Evolutionary conservation across 2,329 filamentous ascomycete species (phyloP).

Genomic region (Talaromyces rugulosus): DNA sequence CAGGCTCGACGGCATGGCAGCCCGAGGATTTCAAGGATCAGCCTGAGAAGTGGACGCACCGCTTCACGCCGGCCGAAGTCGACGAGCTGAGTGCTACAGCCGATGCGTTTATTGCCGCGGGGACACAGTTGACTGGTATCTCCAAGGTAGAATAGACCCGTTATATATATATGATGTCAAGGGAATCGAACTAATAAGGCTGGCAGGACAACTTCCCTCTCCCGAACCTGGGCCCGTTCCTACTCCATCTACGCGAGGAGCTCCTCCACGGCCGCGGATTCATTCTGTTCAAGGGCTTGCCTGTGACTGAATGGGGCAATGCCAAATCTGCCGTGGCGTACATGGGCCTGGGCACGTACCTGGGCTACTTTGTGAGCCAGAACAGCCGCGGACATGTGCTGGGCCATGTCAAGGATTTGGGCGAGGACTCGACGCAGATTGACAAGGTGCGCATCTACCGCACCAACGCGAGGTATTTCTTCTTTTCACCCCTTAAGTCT

Average conservation of each 20-base stretch:
- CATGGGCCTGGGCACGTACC: constrained; percentile 80
- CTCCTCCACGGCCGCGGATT: constrained; percentile 84
- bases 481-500: neutral
- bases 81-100: constrained; percentile 62
- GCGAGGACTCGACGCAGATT: constrained; percentile 74
- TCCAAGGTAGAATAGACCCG: constrained; percentile 42
- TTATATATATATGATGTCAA: neutral
- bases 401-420: constrained; percentile 84
- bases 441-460: constrained; percentile 87
- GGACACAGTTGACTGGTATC: constrained; percentile 68
- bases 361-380: constrained; percentile 84
- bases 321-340: constrained; percentile 83
- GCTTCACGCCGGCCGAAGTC: constrained; percentile 63
- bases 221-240: constrained; percentile 51
- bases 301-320: constrained; percentile 69
- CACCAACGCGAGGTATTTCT: constrained; percentile 63
- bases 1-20: constrained; percentile 69
- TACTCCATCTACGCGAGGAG: constrained; percentile 57
- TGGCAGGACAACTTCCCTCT: constrained; percentile 56
- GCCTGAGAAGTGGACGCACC: constrained; percentile 69
- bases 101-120: constrained; percentile 63
- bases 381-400: constrained; percentile 82
- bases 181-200: constrained; percentile 1
- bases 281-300: constrained; percentile 82
- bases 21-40: constrained; percentile 59